These are phyloP conservation scores for Suillus fuscotomentosus DNA, from an alignment of 768 basidiomycete genomes.

Conservation along the genomic window DNA sequence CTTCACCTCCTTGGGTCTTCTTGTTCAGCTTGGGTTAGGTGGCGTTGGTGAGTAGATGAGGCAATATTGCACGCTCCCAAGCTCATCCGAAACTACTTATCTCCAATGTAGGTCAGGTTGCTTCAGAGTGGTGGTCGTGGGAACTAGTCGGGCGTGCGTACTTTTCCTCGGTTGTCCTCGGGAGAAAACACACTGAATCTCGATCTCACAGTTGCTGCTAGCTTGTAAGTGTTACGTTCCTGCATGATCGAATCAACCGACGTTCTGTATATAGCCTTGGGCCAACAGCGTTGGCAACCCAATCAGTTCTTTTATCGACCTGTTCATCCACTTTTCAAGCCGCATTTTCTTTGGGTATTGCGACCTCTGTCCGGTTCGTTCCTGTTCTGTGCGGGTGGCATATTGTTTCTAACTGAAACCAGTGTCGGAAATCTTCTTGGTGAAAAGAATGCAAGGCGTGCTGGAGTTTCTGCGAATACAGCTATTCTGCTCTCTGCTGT, in stretches of 20 bases:
- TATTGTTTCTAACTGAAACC: background rate
- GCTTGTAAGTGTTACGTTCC: slow-evolving; percentile 36
- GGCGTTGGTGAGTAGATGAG: slow-evolving; percentile 56
- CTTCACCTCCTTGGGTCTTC: slow-evolving; percentile 63
- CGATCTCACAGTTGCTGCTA: slow-evolving; percentile 45
- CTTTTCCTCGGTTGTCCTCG: background rate
- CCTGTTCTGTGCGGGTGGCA: background rate
- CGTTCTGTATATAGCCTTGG: slow-evolving; percentile 56
- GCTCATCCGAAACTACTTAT: background rate
- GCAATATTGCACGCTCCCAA: background rate
- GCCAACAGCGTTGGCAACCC: slow-evolving; percentile 78
- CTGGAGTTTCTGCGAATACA: slow-evolving; percentile 64
- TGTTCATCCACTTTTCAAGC: slow-evolving; percentile 78
- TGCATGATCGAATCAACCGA: slow-evolving; percentile 13
- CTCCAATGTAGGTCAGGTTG: slow-evolving; percentile 59
- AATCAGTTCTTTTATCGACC: slow-evolving; percentile 80
- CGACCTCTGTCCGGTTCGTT: slow-evolving; percentile 76
- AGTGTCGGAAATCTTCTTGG: slow-evolving; percentile 90
- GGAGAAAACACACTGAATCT: slow-evolving; percentile 5
- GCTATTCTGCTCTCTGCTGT: slow-evolving; percentile 62
- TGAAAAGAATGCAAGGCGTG: slow-evolving; percentile 69
- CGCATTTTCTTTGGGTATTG: slow-evolving; percentile 78
- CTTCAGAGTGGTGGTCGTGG: slow-evolving; percentile 98
- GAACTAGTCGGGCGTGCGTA: slow-evolving; percentile 62
- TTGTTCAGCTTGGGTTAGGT: slow-evolving; percentile 76